These are phyloP conservation scores for Phellopilus nigrolimitatus DNA, from an alignment of 1,284 basidiomycete genomes.

Conservation along the genomic window DNA sequence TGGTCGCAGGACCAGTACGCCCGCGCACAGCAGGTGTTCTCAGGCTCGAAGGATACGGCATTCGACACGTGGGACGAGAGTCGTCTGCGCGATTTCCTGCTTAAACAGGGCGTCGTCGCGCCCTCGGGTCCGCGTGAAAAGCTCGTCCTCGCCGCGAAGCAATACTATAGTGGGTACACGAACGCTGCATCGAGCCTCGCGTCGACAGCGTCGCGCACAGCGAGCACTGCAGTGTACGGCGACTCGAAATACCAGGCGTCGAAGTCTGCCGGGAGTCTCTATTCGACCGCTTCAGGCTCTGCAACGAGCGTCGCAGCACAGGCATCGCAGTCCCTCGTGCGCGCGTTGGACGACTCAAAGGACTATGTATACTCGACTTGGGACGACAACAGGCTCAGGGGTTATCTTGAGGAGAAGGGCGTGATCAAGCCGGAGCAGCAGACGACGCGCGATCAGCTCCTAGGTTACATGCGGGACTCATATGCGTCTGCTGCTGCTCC, in stretches of 20 bases:
- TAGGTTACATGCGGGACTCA: constrained; percentile 61
- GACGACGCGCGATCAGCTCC: constrained; percentile 62
- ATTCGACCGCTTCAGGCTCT: constrained; percentile 28
- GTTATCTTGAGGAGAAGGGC: constrained; percentile 73
- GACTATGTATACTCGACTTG: constrained; percentile 88
- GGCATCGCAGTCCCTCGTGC: constrained; percentile 52
- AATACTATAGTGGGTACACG: constrained; percentile 57
- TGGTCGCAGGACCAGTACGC: constrained; percentile 62
- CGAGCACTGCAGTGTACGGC: constrained; percentile 53
- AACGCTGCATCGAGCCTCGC: constrained; percentile 50
- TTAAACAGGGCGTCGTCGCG: constrained; percentile 80
- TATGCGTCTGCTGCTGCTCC: constrained; percentile 62
- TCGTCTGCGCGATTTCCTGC: constrained; percentile 74
- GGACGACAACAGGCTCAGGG: constrained; percentile 70
- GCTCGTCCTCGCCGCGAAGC: constrained; percentile 72
- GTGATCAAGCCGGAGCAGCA: constrained; percentile 63
- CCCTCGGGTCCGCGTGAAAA: constrained; percentile 78
- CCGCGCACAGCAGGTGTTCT: constrained; percentile 63
- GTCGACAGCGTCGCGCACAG: constrained; percentile 41
- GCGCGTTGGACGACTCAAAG: constrained; percentile 65
- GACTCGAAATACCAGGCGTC: constrained; percentile 44
- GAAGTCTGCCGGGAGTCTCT: constrained; percentile 36
- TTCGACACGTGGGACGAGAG: constrained; percentile 72
- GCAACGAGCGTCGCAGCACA: constrained; percentile 36
- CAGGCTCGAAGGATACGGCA: constrained; percentile 38